Base-by-base conservation (phyloP, 2,329 filamentous ascomycete species). In the Thyridium curvatum region DNA sequence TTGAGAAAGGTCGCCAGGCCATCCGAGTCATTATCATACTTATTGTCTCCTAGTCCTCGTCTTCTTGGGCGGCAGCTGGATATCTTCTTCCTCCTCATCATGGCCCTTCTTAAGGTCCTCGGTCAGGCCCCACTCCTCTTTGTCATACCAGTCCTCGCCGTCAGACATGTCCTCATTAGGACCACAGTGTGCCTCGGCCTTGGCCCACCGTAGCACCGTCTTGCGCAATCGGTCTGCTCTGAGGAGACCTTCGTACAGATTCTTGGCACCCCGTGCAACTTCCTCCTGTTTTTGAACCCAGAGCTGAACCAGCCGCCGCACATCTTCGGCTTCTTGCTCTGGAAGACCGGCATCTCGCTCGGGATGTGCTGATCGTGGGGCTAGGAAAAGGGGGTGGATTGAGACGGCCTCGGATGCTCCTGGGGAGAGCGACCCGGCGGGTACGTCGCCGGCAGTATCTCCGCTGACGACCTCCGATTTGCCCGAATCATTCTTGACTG, bases 281-380 rank as follows among this genome's bases (percentile, higher is more conserved):
- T 93, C 86, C 52, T 93, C 86, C 54, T 93, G 86, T 59, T 91
- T 91, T 52, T 91, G 86, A 18, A 91, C 79, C 55, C 87, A 91
- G 10, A 86, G 65, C 47, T 87, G 74, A 35, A 93, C 69, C 14
- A 89, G 62, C 41, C 82, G 75, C 42, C 86, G 79, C 32, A 86
- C 80, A 43, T 93, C 85, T 47, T 90, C 85, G 2, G 87, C 87
- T 61, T 93, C 86, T 18, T 69, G 62, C 14, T 79, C 70, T 1
- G 86, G 85, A 3, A 94, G 72, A 2, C 83, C 83, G 30, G 86
- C 65, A 54, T 89, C 79, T 40, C 81, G 72, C 55, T 90, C 82
- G 3, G 82, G 74, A 39, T 74, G 70, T 17, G 77, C 74, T 26
- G 74, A 66, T 18, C 64, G 55, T 0, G 86, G 83, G 29, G 82